Base-by-base conservation (phyloP, 2,329 filamentous ascomycete genomes). In the Aspergillus tubingensis region DNA sequence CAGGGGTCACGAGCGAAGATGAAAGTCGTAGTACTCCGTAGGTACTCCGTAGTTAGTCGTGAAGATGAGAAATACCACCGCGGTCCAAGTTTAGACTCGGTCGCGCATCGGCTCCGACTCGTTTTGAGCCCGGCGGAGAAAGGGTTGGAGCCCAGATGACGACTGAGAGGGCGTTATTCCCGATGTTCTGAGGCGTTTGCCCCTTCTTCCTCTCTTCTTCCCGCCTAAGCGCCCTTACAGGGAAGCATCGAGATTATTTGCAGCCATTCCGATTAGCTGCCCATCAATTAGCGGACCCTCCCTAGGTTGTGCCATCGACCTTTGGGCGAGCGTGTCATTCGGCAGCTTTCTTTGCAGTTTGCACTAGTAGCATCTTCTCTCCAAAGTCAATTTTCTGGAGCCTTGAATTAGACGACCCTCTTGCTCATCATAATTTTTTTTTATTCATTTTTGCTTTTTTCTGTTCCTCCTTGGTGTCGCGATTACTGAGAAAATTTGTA, bases 31-130 rank as follows among this genome's bases (percentile, higher is more conserved):
- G 25, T 27, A 27, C 25, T 27, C 25, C 25, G 25, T 8, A 25
- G 25, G 25, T 25, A 30, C 27, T 11, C 27, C 8, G 27, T 30
- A 30, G 27, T 11, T 2, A 43, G n/a, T n/a, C 8, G 32, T 36
- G 4, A 19, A 13, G 19, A 23, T 13, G 15, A 27, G 7, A 47
- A 47, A 48, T 11, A 13, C 8, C 21, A 48, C 21, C 10, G 21
- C 44, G 17, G 15, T n/a, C 23, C 15, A 25, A 10, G 8, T 7
- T 50, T 50, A 50, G 47, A 10, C 47, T 55, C 53, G 53, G 53
- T 55, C 53, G 53, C 38, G 38, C 53, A 55, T 55, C 53, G 53
- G 53, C 39, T 47, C 53, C 53, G 53, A 55, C 52, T 27, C 38
- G 17, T 25, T 36, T 54, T n/a, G 38, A 43, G 51, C 21, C 51